Base-by-base conservation (phyloP, 495 filamentous ascomycete species). In the Pseudoneurospora amorphoporcata region DNA sequence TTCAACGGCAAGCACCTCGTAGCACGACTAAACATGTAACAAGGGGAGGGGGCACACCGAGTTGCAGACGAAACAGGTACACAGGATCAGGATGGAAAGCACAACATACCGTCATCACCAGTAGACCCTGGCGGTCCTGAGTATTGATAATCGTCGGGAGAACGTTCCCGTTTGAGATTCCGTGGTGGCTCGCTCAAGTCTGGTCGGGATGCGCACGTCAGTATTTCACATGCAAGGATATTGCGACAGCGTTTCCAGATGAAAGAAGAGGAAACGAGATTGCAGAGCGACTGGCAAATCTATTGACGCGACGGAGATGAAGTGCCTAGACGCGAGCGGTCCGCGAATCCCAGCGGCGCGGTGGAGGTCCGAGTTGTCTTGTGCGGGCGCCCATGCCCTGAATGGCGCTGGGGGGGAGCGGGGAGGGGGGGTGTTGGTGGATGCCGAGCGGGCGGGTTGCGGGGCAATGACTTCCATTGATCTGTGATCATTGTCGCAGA, bases 81-180 rank as follows among this genome's bases (percentile, higher is more conserved):
- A 84, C 77, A 79, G 80, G 78, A 78, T 77, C 77, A 78, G 38
- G 47, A 73, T 29, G 39, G 8, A 58, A 68, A 74, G 74, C 76
- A 80, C 75, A 83, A 93, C 92, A 82, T 91, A 94, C 93, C 91
- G 86, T 94, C 93, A 84, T 96, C 93, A 82, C 89, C 87, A 74
- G 82, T 87, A 75, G 87, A 86, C 77, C 87, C 88, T 79, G 87
- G 86, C 74, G 81, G 76, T 75, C 83, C 81, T 75, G 84, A 81
- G 79, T 92, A 90, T 78, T 87, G 88, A 79, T 90, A 90, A 76
- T 81, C 85, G 76, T 96, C 92, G 76, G 94, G 94, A 70, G 95
- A 97, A 72, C 94, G 93, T 88, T 92, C 95, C 83, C 95, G 90
- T 86, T 98, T 99, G 79, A 93, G 81, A 74, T 94, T 90, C 75